phyloP scores from a whole-genome alignment of 2,329 filamentous ascomycete species.

The Sporothrix phasma region DNA sequence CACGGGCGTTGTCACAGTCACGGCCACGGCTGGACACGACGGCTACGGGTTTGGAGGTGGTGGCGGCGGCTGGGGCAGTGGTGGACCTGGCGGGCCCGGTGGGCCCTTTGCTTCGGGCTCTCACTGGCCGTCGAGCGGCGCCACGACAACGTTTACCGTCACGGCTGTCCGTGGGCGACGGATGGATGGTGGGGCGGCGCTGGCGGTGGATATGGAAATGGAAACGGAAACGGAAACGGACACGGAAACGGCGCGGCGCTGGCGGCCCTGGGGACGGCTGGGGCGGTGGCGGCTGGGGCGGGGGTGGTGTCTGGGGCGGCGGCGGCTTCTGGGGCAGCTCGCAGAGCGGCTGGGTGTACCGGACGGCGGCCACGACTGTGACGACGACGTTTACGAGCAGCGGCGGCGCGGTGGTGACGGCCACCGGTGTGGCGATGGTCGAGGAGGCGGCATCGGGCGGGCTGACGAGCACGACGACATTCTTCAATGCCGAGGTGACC shows the following conservation, averaged over 20 bases:
- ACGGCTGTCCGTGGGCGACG: constrained; percentile 31
- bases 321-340: constrained; percentile 32
- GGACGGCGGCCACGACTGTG: constrained; percentile 26
- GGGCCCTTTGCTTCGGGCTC: background rate
- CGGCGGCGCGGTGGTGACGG: constrained; percentile 21
- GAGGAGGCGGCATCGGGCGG: constrained; percentile 26
- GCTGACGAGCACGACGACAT: constrained; percentile 25
- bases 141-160: constrained; percentile 31
- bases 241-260: constrained; percentile 26
- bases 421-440: constrained; percentile 23
- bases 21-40: constrained; percentile 24
- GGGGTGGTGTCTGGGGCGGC: constrained; percentile 23
- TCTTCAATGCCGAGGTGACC: constrained; percentile 14
- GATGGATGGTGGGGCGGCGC: constrained; percentile 32
- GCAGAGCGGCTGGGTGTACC: constrained; percentile 30
- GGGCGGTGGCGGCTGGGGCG: constrained; percentile 27
- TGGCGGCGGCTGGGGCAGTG: constrained; percentile 7
- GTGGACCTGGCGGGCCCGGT: background rate
- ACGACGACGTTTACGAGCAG: constrained; percentile 24
- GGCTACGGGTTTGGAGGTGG: constrained; percentile 1
- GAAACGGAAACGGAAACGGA: no score
- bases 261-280: no score
- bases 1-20: constrained; percentile 32
- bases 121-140: constrained; percentile 12
- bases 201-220: background rate